Base-by-base conservation (phyloP, 495 filamentous ascomycete species). In the Penicillium atrosanguineum region DNA sequence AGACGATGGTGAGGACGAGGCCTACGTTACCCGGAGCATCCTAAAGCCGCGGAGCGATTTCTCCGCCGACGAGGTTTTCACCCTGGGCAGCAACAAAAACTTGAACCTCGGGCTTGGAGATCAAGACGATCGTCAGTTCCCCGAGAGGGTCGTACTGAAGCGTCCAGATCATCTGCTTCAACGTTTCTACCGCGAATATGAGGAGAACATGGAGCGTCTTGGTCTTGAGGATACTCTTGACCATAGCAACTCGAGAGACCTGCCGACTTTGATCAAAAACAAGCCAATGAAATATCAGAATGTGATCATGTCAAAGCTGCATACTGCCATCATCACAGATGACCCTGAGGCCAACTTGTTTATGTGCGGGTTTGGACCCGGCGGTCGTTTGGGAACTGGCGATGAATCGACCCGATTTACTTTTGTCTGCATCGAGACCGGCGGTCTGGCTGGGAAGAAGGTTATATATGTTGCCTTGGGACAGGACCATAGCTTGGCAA, bases 71-170 rank as follows among this genome's bases (percentile, higher is more conserved):
- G 94, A 98, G 79, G 69, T 96, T 0, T 98, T 88, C 59, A 87
- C 88, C 0, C 94, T 96, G 65, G 94, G 94, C 18, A 96, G 90
- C 67, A 97, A 96, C 69, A 93, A 94, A 59, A 98, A 98, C 59
- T 72, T 95, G 12, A 91, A 87, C 7, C 80, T 98, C 39, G 94
- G 95, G 3, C 87, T 97, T 57, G 90, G 91, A 15, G 90, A 97
- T 62, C 85, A 92, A 59, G 91, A 96, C 67, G 92, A 98, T 58
- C 85, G 94, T 4, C 91, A 97, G 48, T 96, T 84, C 65, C 94
- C 94, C 0, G 94, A 98, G 63, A 83, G 90, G 39, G 80, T 96
- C 12, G 69, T 71, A 19, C 65, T 97, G 53, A 81, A 86, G 40
- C 84, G 95, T n/a, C 91, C 93, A 1, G 84, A 88, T 19, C 85